A percentile compares a stretch with the other conserved stretches of the same genome.
Conservation (phyloP, 768 basidiomycete genomes). For the Mrakia blollopis region DNA sequence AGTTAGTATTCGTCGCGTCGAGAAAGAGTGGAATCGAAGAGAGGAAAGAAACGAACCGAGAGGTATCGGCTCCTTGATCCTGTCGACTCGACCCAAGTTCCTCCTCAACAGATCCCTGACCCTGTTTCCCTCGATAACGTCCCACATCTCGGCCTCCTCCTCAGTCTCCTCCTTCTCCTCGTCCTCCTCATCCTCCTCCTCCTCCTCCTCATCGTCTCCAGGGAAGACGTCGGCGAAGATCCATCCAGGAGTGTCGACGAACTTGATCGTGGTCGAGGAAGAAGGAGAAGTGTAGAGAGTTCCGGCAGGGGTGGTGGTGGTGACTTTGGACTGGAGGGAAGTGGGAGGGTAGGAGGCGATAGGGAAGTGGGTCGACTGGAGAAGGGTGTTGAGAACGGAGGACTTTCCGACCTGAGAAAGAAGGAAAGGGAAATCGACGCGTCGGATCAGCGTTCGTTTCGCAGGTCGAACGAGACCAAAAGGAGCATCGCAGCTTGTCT, state of each 20-base stretch:
- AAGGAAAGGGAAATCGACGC: slow-evolving; percentile 17
- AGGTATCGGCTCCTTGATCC: slow-evolving; percentile 70
- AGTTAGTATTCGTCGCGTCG: neutral
- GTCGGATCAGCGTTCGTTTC: neutral
- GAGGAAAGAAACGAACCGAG: slow-evolving; percentile 52
- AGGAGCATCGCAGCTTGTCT: no score
- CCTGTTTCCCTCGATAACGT: slow-evolving; percentile 40
- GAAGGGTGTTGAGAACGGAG: slow-evolving; percentile 72
- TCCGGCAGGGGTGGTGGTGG: slow-evolving; percentile 59
- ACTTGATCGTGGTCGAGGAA: slow-evolving; percentile 53
- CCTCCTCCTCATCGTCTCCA: slow-evolving; percentile 43
- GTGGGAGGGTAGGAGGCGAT: slow-evolving; percentile 51
- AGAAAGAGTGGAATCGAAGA: neutral
- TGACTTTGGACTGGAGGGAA: slow-evolving; percentile 55
- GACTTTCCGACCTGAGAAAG: slow-evolving; percentile 68
- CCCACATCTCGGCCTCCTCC: slow-evolving; percentile 40
- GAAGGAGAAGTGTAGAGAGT: slow-evolving; percentile 33
- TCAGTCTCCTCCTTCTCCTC: slow-evolving; percentile 43
- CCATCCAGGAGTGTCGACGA: slow-evolving; percentile 88
- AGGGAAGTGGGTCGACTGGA: slow-evolving; percentile 48
- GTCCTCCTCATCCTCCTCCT: slow-evolving; percentile 42
- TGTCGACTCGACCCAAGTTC: slow-evolving; percentile 74
- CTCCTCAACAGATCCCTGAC: slow-evolving; percentile 71
- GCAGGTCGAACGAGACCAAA: no score
- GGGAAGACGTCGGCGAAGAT: slow-evolving; percentile 48